Conservation (phyloP, 2,329 filamentous ascomycete genomes). For the Fusarium hainanense region DNA sequence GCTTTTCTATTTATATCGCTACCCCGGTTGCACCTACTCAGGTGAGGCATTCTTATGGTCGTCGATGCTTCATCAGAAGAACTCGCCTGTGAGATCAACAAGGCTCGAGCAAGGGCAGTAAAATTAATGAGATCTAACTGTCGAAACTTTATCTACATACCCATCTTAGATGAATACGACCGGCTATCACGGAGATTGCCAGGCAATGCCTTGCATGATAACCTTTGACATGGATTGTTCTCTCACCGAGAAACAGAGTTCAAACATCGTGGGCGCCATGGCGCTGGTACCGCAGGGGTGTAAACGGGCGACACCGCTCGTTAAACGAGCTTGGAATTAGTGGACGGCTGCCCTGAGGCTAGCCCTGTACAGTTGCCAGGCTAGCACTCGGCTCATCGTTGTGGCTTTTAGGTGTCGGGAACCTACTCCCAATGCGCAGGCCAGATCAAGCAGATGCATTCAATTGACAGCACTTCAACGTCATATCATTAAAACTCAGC, state of each 20-base stretch:
- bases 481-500: not conserved
- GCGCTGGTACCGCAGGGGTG: not conserved
- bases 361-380: not conserved
- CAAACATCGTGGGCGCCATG: not conserved
- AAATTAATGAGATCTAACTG: rapidly evolving
- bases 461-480: not conserved
- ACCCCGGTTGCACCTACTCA: too few relatives aligned
- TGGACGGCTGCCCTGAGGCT: not conserved
- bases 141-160: not conserved
- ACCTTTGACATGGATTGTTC: not conserved
- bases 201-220: not conserved
- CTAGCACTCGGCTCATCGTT: not conserved
- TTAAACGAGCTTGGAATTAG: too few relatives aligned
- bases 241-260: not conserved
- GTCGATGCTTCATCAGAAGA: rapidly evolving
- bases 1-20: not conserved
- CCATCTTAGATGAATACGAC: not conserved
- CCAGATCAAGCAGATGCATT: not conserved
- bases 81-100: not conserved
- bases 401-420: not conserved
- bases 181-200: not conserved
- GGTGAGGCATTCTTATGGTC: not conserved
- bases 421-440: not conserved
- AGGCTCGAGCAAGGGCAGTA: rapidly evolving
- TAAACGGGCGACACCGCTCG: not conserved